These are phyloP conservation scores for Carex cristatella DNA, from an alignment of 176 grass and related monocot species.

Conservation along the genomic window DNA sequence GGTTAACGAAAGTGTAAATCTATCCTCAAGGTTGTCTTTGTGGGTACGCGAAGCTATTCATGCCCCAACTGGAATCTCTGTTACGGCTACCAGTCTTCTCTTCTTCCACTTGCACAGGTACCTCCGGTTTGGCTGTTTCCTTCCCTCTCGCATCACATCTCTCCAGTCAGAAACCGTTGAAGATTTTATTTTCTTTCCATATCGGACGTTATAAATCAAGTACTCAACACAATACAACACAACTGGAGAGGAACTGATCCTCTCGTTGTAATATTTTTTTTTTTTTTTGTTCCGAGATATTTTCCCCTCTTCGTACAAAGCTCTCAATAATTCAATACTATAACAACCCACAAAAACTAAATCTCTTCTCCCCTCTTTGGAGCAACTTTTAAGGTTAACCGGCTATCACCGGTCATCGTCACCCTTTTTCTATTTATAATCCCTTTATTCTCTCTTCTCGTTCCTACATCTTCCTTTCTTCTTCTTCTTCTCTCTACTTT, in stretches of 20 bases:
- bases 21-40: neutral
- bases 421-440: conserved; percentile 17
- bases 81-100: neutral
- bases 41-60: neutral
- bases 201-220: neutral
- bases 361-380: conserved; percentile 35
- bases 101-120: neutral
- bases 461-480: conserved; percentile 43
- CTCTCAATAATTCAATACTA: neutral
- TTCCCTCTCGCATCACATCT: neutral
- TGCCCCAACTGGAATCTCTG: neutral
- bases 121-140: neutral
- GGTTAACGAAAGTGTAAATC: neutral
- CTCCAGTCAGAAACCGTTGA: neutral
- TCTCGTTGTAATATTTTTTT: neutral
- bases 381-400: conserved; percentile 72
- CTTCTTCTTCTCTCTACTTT: conserved; percentile 20
- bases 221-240: no score
- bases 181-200: no score
- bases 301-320: neutral
- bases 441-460: conserved; percentile 11
- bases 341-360: conserved; percentile 4
- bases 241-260: neutral
- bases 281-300: conserved; percentile 15
- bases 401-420: conserved; percentile 34